Evolutionary conservation across 169 alveolate genomes (phyloP).

Genomic region (Eimeria sp.): DNA sequence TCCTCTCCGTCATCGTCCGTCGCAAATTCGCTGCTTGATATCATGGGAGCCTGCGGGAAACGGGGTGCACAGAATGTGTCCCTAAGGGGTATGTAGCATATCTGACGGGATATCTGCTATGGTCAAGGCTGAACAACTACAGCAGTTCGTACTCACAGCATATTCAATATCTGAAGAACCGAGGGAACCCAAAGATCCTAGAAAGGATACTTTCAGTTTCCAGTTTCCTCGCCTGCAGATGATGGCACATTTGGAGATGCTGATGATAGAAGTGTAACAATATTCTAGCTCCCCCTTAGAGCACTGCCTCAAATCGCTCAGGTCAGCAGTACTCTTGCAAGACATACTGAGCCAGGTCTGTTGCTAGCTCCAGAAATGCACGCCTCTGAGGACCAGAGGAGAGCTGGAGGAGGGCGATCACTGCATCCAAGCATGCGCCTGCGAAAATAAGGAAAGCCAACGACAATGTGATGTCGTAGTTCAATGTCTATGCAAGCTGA

Average conservation of each 20-base stretch:
- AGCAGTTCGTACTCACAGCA: slow-evolving; percentile 30
- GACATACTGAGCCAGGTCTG: slow-evolving; percentile 47
- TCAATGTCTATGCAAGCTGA: background rate
- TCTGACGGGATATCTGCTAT: background rate
- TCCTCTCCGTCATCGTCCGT: slow-evolving; percentile 66
- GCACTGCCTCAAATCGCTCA: background rate
- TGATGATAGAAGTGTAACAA: background rate
- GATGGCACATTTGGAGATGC: background rate
- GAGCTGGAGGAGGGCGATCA: slow-evolving; percentile 30
- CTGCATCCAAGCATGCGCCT: slow-evolving; percentile 75
- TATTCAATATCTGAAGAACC: background rate
- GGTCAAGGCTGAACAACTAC: background rate
- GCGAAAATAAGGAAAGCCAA: background rate
- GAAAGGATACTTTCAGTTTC: slow-evolving; percentile 32
- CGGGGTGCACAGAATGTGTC: background rate
- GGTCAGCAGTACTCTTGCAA: background rate
- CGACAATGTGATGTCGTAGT: background rate
- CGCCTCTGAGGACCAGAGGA: slow-evolving; percentile 58
- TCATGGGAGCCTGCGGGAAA: slow-evolving; percentile 45
- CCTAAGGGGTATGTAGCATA: background rate
- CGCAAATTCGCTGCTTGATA: slow-evolving; percentile 19
- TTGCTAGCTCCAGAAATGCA: slow-evolving; percentile 51
- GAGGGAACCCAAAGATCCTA: slow-evolving; percentile 41
- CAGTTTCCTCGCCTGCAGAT: slow-evolving; percentile 66
- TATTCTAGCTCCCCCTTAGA: background rate